A percentile compares a stretch with the other conserved stretches of the same genome.
Evolutionary conservation across 352 stramenopile species (phyloP).

Genomic region (Globisporangium recalcitrans): DNA sequence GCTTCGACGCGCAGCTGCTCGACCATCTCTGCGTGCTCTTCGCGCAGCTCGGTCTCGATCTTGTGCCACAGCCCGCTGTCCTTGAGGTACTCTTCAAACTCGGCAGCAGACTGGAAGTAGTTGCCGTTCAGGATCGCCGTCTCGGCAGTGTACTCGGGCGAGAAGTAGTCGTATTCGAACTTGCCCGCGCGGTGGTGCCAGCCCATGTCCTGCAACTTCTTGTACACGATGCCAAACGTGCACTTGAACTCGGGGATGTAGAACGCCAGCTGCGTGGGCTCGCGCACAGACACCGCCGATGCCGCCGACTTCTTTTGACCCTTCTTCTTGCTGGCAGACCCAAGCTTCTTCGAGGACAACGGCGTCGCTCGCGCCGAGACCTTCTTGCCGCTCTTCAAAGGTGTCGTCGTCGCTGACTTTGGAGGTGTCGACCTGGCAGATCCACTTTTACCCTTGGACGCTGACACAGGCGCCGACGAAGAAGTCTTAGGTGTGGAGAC

Average conservation of each 20-base stretch:
- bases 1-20: slow-evolving; percentile 48
- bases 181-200: slow-evolving; percentile 50
- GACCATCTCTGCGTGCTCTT: slow-evolving; percentile 47
- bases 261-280: slow-evolving; percentile 29
- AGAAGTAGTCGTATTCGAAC: slow-evolving; percentile 85
- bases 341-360: slow-evolving; percentile 13
- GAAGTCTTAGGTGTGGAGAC: neutral
- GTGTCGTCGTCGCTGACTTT: slow-evolving; percentile 17
- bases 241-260: slow-evolving; percentile 54
- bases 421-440: slow-evolving; percentile 12
- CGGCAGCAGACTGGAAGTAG: slow-evolving; percentile 58
- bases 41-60: slow-evolving; percentile 47
- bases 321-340: slow-evolving; percentile 18
- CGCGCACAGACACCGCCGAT: slow-evolving; percentile 13
- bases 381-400: slow-evolving; percentile 26
- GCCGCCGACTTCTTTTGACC: slow-evolving; percentile 9
- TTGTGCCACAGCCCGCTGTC: slow-evolving; percentile 49
- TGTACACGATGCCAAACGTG: slow-evolving; percentile 64
- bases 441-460: neutral
- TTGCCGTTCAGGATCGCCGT: slow-evolving; percentile 50
- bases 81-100: slow-evolving; percentile 59
- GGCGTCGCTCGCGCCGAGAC: slow-evolving; percentile 9
- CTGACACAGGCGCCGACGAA: neutral
- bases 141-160: slow-evolving; percentile 49
- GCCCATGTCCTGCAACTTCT: slow-evolving; percentile 48